phyloP scores from a whole-genome alignment of 306 rosid genomes.

The Psophocarpus tetragonolobus region DNA sequence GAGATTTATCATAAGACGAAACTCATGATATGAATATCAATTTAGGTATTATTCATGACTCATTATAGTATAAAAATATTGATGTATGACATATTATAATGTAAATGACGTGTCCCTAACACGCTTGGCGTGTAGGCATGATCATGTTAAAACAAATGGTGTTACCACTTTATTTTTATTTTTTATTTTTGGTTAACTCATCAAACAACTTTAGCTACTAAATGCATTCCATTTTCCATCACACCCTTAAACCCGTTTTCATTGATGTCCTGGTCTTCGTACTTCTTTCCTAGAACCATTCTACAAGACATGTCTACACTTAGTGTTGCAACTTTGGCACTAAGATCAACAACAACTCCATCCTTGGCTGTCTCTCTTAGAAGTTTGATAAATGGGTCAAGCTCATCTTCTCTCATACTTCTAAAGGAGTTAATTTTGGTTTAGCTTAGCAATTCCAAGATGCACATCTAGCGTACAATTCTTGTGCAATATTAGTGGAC shows the following conservation, averaged over 20 bases:
- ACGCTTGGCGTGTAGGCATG: too few species aligned
- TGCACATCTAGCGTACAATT: constrained; percentile 79
- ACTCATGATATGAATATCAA: too few species aligned
- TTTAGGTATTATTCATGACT: too few species aligned
- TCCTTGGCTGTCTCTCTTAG: constrained; percentile 42
- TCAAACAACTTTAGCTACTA: too few species aligned
- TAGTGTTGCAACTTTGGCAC: constrained; percentile 43
- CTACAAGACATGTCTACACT: constrained; percentile 48
- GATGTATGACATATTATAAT: too few species aligned
- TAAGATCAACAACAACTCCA: constrained; percentile 44
- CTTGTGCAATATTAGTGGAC: too few species aligned
- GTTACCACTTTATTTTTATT: too few species aligned
- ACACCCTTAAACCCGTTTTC: constrained; percentile 58
- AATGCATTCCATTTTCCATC: constrained; percentile 44
- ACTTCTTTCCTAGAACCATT: constrained; percentile 67
- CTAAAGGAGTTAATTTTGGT: constrained; percentile 50
- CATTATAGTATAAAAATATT: too few species aligned
- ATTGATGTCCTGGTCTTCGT: constrained; percentile 46
- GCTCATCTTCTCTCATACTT: constrained; percentile 60
- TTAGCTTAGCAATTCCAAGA: constrained; percentile 57
- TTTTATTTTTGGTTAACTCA: too few species aligned
- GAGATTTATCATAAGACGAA: too few species aligned
- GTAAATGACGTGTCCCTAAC: too few species aligned
- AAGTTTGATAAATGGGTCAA: constrained; percentile 35
- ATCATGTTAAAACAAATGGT: too few species aligned